These are phyloP conservation scores for Blastomyces gilchristii DNA, from an alignment of 2,329 filamentous ascomycete species.

Conservation along the genomic window DNA sequence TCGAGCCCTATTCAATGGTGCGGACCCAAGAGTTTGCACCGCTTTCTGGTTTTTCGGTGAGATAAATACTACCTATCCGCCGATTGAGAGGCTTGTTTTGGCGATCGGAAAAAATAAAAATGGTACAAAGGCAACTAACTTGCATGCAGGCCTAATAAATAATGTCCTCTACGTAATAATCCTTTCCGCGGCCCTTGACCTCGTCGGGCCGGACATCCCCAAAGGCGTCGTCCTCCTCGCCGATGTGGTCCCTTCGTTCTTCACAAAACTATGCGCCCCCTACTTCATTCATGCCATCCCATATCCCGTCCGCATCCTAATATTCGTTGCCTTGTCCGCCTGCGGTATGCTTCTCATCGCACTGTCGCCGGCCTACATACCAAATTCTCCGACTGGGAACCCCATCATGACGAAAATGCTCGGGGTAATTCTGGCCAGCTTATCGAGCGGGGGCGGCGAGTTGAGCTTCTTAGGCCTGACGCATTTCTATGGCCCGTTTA, in stretches of 20 bases:
- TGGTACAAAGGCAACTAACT: neutral
- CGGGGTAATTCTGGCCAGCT: conserved; percentile 73
- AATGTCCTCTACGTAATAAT: conserved; percentile 98
- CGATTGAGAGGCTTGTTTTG: neutral
- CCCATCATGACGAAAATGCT: conserved; percentile 66
- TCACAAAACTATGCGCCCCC: conserved; percentile 76
- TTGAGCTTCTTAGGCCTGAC: conserved; percentile 83
- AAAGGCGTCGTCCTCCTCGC: conserved; percentile 89
- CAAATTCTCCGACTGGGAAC: conserved; percentile 16
- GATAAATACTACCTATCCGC: conserved; percentile 13
- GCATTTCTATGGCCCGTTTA: conserved; percentile 82
- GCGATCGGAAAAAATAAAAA: neutral
- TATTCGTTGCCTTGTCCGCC: conserved; percentile 67
- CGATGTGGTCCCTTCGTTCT: conserved; percentile 81
- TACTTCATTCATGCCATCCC: conserved; percentile 88
- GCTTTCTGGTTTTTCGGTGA: conserved; percentile 94
- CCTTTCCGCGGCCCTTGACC: conserved; percentile 86
- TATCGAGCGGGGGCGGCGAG: conserved; percentile 80
- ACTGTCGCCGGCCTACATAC: conserved; percentile 52
- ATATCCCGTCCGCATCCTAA: conserved; percentile 62
- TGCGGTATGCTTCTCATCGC: conserved; percentile 83
- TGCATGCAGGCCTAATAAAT: conserved; percentile 65
- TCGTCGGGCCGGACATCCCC: conserved; percentile 75
- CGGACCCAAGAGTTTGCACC: conserved; percentile 59
- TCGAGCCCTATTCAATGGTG: conserved; percentile 51